phyloP scores from a whole-genome alignment of 257 asterid species.

The Scutellaria galericulata region DNA sequence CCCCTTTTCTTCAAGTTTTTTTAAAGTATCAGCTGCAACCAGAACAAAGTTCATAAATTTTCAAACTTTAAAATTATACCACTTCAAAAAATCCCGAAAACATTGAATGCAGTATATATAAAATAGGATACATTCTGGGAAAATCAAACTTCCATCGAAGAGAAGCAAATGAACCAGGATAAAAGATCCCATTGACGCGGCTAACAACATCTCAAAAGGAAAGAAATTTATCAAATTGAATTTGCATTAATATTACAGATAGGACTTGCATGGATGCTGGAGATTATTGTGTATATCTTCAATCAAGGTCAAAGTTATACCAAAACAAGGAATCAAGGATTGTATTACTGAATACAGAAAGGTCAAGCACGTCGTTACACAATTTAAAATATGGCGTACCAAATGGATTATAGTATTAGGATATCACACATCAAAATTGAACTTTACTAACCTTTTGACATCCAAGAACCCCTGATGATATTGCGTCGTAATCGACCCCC shows the following conservation, averaged over 20 bases:
- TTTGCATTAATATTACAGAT: neutral
- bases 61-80: slow-evolving; percentile 1
- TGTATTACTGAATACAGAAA: slow-evolving; percentile 6
- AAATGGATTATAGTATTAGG: neutral
- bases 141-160: too few relatives aligned
- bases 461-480: slow-evolving; percentile 78
- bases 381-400: neutral
- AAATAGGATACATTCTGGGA: neutral
- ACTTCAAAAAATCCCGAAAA: slow-evolving; percentile 20
- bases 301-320: neutral
- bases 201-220: slow-evolving; percentile 19
- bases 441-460: slow-evolving; percentile 66
- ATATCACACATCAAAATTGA: slow-evolving; percentile 1
- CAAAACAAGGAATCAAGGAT: neutral
- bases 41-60: slow-evolving; percentile 30
- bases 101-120: neutral
- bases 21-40: slow-evolving; percentile 66
- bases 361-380: slow-evolving; percentile 16
- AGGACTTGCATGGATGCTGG: slow-evolving; percentile 21
- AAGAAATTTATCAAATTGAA: slow-evolving; percentile 14
- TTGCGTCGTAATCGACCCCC: slow-evolving; percentile 81
- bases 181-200: too few relatives aligned
- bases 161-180: too few relatives aligned
- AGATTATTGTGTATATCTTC: slow-evolving; percentile 14
- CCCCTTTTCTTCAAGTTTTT: slow-evolving; percentile 81